phyloP scores from a whole-genome alignment of 345 rosid species.

The Citrus mangshanensis region DNA sequence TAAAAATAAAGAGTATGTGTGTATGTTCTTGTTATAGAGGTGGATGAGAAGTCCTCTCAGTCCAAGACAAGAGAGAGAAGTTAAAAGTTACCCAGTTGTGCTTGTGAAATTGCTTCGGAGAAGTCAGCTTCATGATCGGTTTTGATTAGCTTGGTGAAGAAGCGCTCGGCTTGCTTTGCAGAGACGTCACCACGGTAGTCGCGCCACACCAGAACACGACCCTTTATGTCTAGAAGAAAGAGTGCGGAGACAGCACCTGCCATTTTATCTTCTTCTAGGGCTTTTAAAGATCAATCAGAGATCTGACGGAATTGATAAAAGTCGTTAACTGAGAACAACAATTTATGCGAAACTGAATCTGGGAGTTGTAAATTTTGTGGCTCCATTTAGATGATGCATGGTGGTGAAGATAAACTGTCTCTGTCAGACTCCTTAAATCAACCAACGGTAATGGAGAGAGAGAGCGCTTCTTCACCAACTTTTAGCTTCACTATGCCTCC shows the following conservation, averaged over 20 bases:
- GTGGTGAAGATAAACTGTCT: neutral
- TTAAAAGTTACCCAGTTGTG: no score
- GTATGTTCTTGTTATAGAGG: no score
- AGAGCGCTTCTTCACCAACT: no score
- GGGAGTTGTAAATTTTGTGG: neutral
- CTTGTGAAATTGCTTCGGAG: no score
- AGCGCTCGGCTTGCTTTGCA: slow-evolving; percentile 79
- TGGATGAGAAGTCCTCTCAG: no score
- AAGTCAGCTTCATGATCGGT: no score
- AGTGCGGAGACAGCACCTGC: slow-evolving; percentile 96
- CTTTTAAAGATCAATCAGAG: slow-evolving; percentile 18
- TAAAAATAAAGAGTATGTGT: no score
- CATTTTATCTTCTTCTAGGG: slow-evolving; percentile 34
- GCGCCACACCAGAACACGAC: slow-evolving; percentile 95
- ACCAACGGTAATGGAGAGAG: neutral
- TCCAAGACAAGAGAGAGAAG: no score
- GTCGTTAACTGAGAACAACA: slow-evolving; percentile 7
- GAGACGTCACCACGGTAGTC: slow-evolving; percentile 96
- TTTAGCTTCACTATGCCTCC: no score
- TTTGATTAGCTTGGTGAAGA: slow-evolving; percentile 97
- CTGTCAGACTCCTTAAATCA: neutral
- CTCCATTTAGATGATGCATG: neutral
- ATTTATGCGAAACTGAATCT: neutral
- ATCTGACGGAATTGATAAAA: slow-evolving; percentile 5
- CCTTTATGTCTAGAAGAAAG: slow-evolving; percentile 87